phyloP scores from a whole-genome alignment of 2,329 filamentous ascomycete genomes.

The Microsporum audouinii region DNA sequence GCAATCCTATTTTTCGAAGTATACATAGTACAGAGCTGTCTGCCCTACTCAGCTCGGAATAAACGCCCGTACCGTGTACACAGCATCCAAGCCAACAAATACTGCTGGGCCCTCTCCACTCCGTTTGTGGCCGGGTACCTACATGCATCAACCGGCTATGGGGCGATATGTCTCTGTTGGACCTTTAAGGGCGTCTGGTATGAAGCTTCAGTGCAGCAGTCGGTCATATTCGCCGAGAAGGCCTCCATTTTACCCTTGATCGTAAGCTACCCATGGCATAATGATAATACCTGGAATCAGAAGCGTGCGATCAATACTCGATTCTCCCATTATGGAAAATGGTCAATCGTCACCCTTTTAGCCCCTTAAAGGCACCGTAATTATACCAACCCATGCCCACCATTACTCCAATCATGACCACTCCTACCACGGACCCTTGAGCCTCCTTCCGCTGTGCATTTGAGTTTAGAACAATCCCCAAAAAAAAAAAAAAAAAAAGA shows the following conservation, averaged over 20 bases:
- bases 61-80: not conserved
- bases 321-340: not conserved
- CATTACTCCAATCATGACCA: not conserved
- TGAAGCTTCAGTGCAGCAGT: not conserved
- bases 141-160: slow-evolving; percentile 1
- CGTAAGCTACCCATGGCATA: not conserved
- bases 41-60: not conserved
- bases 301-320: not conserved
- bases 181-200: not conserved
- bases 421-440: not conserved
- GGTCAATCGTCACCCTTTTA: not conserved
- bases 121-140: not conserved
- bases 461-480: not conserved
- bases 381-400: not conserved
- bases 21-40: not conserved
- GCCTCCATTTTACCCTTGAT: not conserved
- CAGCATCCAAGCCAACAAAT: not conserved
- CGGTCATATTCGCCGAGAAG: not conserved
- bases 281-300: not conserved
- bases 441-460: not conserved
- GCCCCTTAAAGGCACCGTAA: not conserved
- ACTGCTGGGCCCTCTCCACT: not conserved
- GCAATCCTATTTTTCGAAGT: not conserved
- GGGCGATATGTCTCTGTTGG: not conserved
- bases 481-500: not conserved